Evolutionary conservation across 371 early-diverging fungal species (phyloP), one percentile per base, ranked within the genome.

Genomic region (Smittium culicis): DNA sequence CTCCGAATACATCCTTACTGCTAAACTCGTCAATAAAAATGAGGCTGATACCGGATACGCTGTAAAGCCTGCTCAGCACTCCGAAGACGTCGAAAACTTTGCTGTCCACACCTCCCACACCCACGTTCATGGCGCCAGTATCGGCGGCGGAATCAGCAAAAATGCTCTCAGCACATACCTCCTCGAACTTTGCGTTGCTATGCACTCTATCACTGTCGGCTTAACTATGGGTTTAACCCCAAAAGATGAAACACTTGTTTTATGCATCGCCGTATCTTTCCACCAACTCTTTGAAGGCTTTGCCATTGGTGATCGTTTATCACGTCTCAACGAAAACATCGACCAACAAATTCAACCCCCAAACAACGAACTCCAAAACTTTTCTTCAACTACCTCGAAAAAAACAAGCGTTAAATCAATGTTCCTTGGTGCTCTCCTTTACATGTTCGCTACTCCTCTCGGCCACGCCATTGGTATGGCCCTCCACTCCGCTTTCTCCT

Each of bases 121-220:
- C 1, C 84, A 85, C 68, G 75, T 77, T 3, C 85, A 83, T 64
- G 76, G 79, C 3, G 60, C 29, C 60, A 24, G 35, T 32, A 20
- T 32, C 11, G 14, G 14, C 8, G 16, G 27, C 16, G 30, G 32
- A 3, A 8, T 25, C 14, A 27, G 11, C 5, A 35, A 30, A 32
- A 25, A 32, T 27, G 25, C 1, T 2, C 34, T 57, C 2, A 61
- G 73, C 1, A 78, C 78, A 0, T 68, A 82, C 31, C 74, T 93
- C 34, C 78, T 95, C 17, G 94, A 95, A 73, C 65, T 86, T 20
- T 92, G 93, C 64, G 88, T 95, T 61, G 83, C 87, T 1, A 79
- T 89, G 67, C 93, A 94, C 70, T 91, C 92, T 1, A 78, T 95
- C 61, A 83, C 93, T 61, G 85, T 95, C 65, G 96, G 94, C 8